Conservation (phyloP, 768 basidiomycete species). For the Phaffia australis region DNA sequence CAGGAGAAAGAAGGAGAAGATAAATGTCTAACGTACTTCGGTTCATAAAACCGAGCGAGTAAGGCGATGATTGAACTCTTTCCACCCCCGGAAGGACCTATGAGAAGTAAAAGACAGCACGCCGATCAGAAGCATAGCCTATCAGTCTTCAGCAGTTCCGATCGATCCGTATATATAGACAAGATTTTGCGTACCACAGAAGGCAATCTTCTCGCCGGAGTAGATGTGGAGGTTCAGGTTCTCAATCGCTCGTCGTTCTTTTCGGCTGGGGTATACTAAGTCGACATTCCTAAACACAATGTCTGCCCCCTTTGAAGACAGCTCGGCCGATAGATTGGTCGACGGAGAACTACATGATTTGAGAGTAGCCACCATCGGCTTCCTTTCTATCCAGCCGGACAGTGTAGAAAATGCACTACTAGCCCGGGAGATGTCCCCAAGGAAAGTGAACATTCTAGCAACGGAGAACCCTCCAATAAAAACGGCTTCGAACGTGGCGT, state of each 20-base stretch:
- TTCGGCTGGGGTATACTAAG: constrained; percentile 34
- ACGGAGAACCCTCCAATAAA: constrained; percentile 16
- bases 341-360: neutral
- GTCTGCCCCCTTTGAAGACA: neutral
- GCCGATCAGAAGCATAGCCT: neutral
- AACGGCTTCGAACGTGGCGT: constrained; percentile 14
- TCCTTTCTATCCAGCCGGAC: neutral
- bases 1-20: too few species aligned
- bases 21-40: constrained; percentile 1
- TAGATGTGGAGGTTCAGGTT: constrained; percentile 31
- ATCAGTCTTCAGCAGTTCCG: neutral
- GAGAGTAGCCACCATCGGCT: neutral
- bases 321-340: neutral
- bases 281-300: constrained; percentile 6
- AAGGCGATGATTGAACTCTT: constrained; percentile 31
- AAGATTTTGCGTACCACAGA: constrained; percentile 33
- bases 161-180: neutral
- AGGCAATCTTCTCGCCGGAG: constrained; percentile 33
- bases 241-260: constrained; percentile 28
- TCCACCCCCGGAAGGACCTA: constrained; percentile 19
- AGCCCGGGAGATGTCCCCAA: constrained; percentile 15
- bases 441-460: constrained; percentile 8
- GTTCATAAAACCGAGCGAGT: constrained; percentile 36
- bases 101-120: neutral
- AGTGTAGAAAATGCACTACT: neutral